Evolutionary conservation across 2,329 filamentous ascomycete species (phyloP), one percentile per base, ranked within the genome.

Genomic region (Mycosphaerelloides madeirae): DNA sequence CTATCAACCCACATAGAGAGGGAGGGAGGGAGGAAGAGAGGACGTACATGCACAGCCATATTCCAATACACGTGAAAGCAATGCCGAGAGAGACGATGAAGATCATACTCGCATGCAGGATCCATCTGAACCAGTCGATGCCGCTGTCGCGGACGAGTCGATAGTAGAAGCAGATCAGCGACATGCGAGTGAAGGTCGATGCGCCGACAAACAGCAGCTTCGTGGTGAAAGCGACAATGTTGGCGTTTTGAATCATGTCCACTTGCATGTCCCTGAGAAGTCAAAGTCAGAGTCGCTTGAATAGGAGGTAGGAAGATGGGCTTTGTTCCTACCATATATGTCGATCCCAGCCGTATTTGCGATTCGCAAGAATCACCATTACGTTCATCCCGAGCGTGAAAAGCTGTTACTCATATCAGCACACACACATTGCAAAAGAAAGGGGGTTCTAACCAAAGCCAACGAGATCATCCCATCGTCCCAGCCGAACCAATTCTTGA

Each of bases 161-260:
- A 41, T 71, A 72, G 50, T 73, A 74, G 53, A 73, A 71, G 51
- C 60, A 67, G 28, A 72, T 65, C 7, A 74, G 57, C 0, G 68
- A 71, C 13, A 71, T 57, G 13, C 71, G 59, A 0, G 69, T 72
- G 44, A 71, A 72, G 0, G 65, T 68, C 1, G 69, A 60, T 2
- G 69, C 68, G 11, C 63, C 53, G 2, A 62, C 64, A 49, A 72
- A 73, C 3, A 68, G 53, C 6, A 69, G 40, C 50, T 73, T 73
- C 3, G 69, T 63, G 1, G 59, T 55, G 53, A 73, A 65, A 3
- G 68, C 70, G 12, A 70, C 62, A 43, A 70, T 68, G 16, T 55
- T 52, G 4, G 63, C 60, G 19, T 38, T 41, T 43, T 56, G 44
- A 4, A 59, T 54, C 46, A 46, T 45, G 11, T 43, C 29, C 9